phyloP scores from a whole-genome alignment of 176 grass and related monocot genomes.

The Tuctoria greenei region DNA sequence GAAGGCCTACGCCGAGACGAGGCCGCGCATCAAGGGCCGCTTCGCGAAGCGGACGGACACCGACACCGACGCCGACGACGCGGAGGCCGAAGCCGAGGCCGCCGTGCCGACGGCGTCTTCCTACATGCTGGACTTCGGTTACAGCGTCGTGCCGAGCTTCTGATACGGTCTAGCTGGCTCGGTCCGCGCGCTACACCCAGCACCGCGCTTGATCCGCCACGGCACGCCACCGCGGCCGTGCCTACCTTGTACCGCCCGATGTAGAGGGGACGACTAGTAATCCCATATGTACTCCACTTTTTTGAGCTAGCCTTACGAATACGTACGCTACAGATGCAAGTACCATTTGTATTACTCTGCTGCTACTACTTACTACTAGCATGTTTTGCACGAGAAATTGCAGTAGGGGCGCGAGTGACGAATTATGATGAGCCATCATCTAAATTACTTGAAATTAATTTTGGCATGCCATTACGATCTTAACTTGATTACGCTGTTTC shows the following conservation, averaged over 20 bases:
- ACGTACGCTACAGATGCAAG: conserved; percentile 17
- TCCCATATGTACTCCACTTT: conserved; percentile 31
- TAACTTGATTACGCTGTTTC: background rate
- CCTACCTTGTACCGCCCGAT: conserved; percentile 11
- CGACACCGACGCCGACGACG: background rate
- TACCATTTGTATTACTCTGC: conserved; percentile 12
- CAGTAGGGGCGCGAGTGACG: background rate
- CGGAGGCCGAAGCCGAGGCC: conserved; percentile 27
- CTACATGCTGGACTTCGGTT: conserved; percentile 66
- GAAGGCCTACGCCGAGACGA: conserved; percentile 88
- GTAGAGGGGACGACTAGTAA: conserved; percentile 26
- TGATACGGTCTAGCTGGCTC: conserved; percentile 21
- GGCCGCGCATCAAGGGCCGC: conserved; percentile 80
- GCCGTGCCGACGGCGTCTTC: conserved; percentile 37
- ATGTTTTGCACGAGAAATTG: conserved; percentile 14
- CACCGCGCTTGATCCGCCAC: background rate
- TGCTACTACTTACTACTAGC: background rate
- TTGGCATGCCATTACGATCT: background rate
- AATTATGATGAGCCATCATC: background rate
- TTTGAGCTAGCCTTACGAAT: conserved; percentile 21
- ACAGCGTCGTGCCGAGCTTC: conserved; percentile 83
- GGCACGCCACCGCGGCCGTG: background rate
- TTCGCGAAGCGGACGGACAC: conserved; percentile 71
- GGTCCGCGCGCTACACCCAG: background rate
- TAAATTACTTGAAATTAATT: background rate